phyloP scores from a whole-genome alignment of 2,329 filamentous ascomycete species.

The Myriosclerotinia curreyana region DNA sequence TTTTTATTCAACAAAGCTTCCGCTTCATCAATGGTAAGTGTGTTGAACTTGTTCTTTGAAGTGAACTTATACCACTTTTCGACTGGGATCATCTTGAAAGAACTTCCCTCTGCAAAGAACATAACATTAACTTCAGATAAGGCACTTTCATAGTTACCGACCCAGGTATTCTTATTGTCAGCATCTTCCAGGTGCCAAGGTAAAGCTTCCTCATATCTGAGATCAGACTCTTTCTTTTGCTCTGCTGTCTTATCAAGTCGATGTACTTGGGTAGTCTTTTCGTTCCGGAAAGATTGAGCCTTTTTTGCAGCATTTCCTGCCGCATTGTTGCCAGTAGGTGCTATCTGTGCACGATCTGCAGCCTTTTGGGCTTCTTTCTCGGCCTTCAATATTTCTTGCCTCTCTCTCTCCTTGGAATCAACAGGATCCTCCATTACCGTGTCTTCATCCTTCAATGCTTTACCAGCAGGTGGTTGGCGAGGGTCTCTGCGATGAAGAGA shows the following conservation, averaged over 20 bases:
- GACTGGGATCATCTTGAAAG: constrained; percentile 82
- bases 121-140: constrained; percentile 84
- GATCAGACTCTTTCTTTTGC: constrained; percentile 65
- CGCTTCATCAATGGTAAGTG: constrained; percentile 77
- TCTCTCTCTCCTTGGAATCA: constrained; percentile 59
- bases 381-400: constrained; percentile 66
- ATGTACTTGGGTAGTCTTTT: constrained; percentile 84
- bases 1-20: constrained; percentile 81
- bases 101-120: constrained; percentile 64
- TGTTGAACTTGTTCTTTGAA: constrained; percentile 74
- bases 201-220: constrained; percentile 89
- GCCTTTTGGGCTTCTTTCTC: constrained; percentile 84
- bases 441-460: constrained; percentile 60
- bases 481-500: constrained; percentile 87
- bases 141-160: constrained; percentile 84
- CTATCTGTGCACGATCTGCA: constrained; percentile 87
- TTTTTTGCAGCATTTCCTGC: constrained; percentile 37
- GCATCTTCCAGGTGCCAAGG: constrained; percentile 98
- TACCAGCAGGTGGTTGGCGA: constrained; percentile 61
- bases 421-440: constrained; percentile 42
- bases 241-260: constrained; percentile 70
- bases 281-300: constrained; percentile 66
- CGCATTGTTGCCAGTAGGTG: constrained; percentile 66
- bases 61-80: constrained; percentile 95
- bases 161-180: constrained; percentile 91